Percentiles rank a stretch among this genome's conserved stretches.
Evolutionary conservation across 192 early-diverging fungal genomes (phyloP).

Genomic region (Geranomyces michiganensis): DNA sequence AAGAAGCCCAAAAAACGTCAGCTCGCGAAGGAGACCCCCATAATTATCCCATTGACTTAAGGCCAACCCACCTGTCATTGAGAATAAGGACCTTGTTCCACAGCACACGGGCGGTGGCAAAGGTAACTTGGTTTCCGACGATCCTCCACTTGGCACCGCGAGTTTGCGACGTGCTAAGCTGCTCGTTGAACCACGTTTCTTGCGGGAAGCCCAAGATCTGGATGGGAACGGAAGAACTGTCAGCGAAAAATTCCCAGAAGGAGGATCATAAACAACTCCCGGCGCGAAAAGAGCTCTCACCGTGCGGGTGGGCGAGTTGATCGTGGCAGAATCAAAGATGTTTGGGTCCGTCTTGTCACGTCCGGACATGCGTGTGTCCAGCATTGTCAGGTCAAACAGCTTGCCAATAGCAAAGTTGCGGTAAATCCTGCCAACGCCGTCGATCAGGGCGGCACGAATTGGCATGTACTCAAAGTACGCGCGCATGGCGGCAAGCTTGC

Average conservation of each 20-base stretch:
- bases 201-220: constrained; percentile 39
- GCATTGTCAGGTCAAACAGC: constrained; percentile 47
- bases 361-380: constrained; percentile 49
- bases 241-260: no score
- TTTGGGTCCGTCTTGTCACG: constrained; percentile 10
- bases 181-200: constrained; percentile 39
- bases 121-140: constrained; percentile 49
- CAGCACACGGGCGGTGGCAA: constrained; percentile 32
- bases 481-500: constrained; percentile 39
- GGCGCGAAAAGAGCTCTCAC: background rate
- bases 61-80: constrained; percentile 37
- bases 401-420: constrained; percentile 45
- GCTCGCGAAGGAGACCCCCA: no score
- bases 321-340: background rate
- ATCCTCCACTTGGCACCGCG: constrained; percentile 43
- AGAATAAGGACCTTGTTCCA: constrained; percentile 3
- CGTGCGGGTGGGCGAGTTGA: background rate
- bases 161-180: constrained; percentile 25
- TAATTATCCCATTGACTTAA: no score
- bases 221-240: no score
- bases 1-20: no score
- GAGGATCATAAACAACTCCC: no score
- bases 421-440: constrained; percentile 37
- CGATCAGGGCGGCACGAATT: constrained; percentile 29
- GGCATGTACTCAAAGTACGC: constrained; percentile 54